Base-by-base conservation (phyloP, 73 alveolate species). In the Paramecium biaurelia region DNA sequence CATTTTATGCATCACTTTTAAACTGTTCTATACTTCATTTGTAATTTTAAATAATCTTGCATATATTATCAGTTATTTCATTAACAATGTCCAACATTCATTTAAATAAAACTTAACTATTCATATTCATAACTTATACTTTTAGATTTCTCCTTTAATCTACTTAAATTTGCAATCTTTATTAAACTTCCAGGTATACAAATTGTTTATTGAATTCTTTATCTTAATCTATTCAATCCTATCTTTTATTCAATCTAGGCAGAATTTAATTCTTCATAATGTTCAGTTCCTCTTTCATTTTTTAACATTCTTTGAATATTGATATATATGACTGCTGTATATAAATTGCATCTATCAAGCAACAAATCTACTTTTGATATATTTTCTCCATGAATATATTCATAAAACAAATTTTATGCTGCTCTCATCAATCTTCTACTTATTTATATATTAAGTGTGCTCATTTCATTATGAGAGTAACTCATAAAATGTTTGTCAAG, bases 331-430 rank as follows among this genome's bases (percentile, higher is more conserved):
- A 38, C 32, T 3, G 86, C 58, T 2, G 45, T 72, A 14, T 72
- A 72, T 15, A 72, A 38, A 72, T 72, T 72, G 35, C 86, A 72
- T 35, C 86, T 32, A 72, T 72, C 58, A 34, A 72, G 58, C 12
- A 72, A 37, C 10, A 72, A 15, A 38, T 72, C 86, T 5, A 38
- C 58, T 15, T 72, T 32, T 6, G 11, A 10, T 6, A 72, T 72
- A 72, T 72, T 32, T 10, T 72, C 86, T 14, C 58, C 32, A 2
- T 38, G 18, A 18, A 72, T 38, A 72, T 72, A 35, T 35, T 32
- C 56, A 10, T n/a, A 1, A 0, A 72, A 2, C n/a, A 72, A 34
- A 35, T 20, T 72, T 32, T 72, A 72, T 1, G 59, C 38, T 34
- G 56, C 56, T 34, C 45, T 72, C 30, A 72, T 38, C 5, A 72